Base-by-base conservation (phyloP, 208 protist genomes). In the Balamuthia mandrillaris region DNA sequence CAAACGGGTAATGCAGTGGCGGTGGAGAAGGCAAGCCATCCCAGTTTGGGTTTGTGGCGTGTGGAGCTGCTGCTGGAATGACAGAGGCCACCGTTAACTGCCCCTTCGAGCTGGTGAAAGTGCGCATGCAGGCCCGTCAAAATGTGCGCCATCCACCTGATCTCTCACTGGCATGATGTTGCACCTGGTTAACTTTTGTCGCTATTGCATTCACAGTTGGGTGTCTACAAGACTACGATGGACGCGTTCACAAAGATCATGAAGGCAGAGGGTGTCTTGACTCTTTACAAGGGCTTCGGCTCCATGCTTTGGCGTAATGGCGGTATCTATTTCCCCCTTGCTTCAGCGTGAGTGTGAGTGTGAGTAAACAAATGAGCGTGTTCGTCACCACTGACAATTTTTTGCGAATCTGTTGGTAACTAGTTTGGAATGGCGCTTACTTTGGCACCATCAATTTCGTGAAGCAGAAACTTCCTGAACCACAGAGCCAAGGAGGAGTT, bases 51-150 rank as follows among this genome's bases (percentile, higher is more conserved):
- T 33, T 58, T 33, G 35, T 81, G 56, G 81, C 24, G 18, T 27
- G 70, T 27, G 91, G 91, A 75, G 56, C 68, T 14, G 37, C 16
- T 6, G 90, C 91, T 44, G 91, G 89, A 75, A 86, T 87, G 27
- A 90, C 90, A 35, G 91, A 94, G 61, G 84, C 91, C 18, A 75
- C 92, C 56, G 61, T 93, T 39, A 82, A 91, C 4, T 86, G 88
- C 47, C 91, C 89, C 29, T 94, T 94, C 42, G 89, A 94, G 85
- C 29, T 94, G 0, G 90, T 94, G 27, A 94, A 94, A 54, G 85
- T 94, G 61, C 61, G 91, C 58, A 49, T 94, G 49, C 91, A 94
- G 86, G 81, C 78, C 2, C 90, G 91, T 44, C 75, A 90, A 42
- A 90, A 92, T 70, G 85, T 72, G 45, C 31, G 51, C n/a, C 7